Percentiles rank a stretch among this genome's conserved stretches.
Evolutionary conservation across 2,329 filamentous ascomycete genomes (phyloP).

Genomic region (Endocalyx cinctus): DNA sequence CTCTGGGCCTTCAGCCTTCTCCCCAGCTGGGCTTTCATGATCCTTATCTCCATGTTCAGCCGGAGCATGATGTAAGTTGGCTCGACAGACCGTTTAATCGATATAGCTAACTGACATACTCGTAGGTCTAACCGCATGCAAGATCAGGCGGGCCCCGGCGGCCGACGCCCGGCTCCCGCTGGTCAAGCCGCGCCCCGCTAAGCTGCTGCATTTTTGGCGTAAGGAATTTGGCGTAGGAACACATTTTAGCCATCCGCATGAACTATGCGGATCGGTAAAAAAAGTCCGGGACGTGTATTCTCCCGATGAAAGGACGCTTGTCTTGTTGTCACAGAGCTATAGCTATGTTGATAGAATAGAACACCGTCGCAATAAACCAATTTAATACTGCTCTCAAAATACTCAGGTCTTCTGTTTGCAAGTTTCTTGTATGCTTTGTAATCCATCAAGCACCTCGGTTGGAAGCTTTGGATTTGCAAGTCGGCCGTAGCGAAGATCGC

Average conservation of each 20-base stretch:
- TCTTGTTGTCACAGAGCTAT: no score
- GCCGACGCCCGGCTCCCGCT: constrained; percentile 19
- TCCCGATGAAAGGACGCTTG: no score
- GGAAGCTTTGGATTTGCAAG: constrained; percentile 60
- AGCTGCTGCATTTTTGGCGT: constrained; percentile 3
- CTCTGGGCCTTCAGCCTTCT: constrained; percentile 64
- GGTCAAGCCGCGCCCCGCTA: constrained; percentile 23
- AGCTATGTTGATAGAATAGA: no score
- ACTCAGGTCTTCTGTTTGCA: constrained; percentile 57
- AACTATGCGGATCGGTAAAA: no score
- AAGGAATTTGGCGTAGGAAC: constrained; percentile 1
- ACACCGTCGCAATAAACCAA: no score
- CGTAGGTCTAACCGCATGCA: constrained; percentile 20
- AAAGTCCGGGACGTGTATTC: no score
- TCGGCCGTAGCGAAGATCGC: constrained; percentile 77
- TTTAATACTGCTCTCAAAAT: no score
- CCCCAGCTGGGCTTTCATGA: constrained; percentile 75
- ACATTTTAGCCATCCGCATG: no score
- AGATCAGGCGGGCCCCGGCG: constrained; percentile 16
- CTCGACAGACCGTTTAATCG: no score
- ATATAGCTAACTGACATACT: constrained; percentile 10
- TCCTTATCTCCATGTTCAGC: constrained; percentile 68
- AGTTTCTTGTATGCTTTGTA: constrained; percentile 58
- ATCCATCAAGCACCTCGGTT: constrained; percentile 62
- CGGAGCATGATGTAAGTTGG: constrained; percentile 70